These are phyloP conservation scores for Croton setiger DNA, from an alignment of 441 rosid species.

Conservation along the genomic window DNA sequence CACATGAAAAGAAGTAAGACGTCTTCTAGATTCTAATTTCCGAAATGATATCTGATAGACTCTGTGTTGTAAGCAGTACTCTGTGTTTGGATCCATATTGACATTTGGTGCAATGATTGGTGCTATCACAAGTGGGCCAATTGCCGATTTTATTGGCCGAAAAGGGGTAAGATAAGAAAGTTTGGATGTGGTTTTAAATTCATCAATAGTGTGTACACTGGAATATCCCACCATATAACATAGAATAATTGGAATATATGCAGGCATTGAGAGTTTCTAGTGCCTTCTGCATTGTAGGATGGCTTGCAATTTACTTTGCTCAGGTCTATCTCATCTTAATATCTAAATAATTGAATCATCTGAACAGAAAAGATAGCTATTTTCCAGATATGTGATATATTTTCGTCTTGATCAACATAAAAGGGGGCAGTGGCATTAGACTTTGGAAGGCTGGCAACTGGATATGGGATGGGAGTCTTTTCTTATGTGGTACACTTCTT, in stretches of 20 bases:
- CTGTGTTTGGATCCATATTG: conserved; percentile 84
- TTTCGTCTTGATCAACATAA: conserved; percentile 25
- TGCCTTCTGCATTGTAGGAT: conserved; percentile 66
- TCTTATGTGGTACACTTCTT: conserved; percentile 70
- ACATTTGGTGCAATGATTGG: conserved; percentile 98
- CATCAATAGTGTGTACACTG: not conserved
- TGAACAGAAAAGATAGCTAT: conserved; percentile 6
- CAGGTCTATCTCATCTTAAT: conserved; percentile 40
- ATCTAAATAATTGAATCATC: conserved; percentile 3
- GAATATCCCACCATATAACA: conserved; percentile 18
- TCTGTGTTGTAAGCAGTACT: conserved; percentile 47
- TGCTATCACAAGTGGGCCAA: conserved; percentile 82
- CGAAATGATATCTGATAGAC: not conserved
- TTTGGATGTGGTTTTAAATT: conserved; percentile 9
- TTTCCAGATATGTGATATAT: conserved; percentile 19
- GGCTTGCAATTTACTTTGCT: conserved; percentile 93
- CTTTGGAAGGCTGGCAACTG: conserved; percentile 81
- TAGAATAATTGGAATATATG: conserved; percentile 13
- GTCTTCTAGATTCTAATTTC: not conserved
- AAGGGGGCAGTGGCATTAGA: conserved; percentile 70
- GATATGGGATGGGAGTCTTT: conserved; percentile 95
- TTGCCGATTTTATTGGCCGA: conserved; percentile 76
- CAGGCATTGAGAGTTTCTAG: conserved; percentile 86
- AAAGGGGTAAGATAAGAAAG: conserved; percentile 60
- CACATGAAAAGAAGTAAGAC: not conserved